Evolutionary conservation across 2,329 filamentous ascomycete genomes (phyloP), one percentile per base, ranked within the genome.

Genomic region (Nannizziopsis arthrosporioides): DNA sequence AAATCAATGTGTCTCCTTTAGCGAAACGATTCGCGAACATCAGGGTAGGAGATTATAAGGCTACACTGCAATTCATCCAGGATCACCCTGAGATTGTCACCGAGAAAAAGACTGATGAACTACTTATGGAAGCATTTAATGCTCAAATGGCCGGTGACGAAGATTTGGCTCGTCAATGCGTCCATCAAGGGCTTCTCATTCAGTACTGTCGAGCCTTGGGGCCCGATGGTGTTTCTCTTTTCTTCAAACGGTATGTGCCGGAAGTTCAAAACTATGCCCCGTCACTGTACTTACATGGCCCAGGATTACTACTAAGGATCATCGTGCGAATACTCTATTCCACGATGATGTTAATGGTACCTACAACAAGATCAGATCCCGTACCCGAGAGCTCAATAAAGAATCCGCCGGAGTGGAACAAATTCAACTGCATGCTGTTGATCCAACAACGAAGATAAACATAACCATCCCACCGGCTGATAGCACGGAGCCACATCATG

Each of bases 341-440:
- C 80, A 78, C 63, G 90, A 94, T 65, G 92, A 98, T 63, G 89
- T 98, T 39, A 83, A 87, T 60, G 81, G 82, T 35, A 96, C 89
- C 2, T 95, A 93, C 67, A 73, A 74, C 59, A 80, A 82, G 47
- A 96, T 98, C 65, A 81, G 80, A 59, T 81, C 74, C 19, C 80
- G 92, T 42, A 81, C 84, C 1, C 74, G 76, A 5, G 85, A 93
- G 65, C 82, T 94, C 54, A 73, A 72, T 36, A 77, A 77, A 53
- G 74, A 83, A 56, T 67, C 72, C 50, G 72, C 72, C 15, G 86
- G 83, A 15, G 84, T 94, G 8, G 92, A 98, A 70, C 90, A 95
- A 67, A 98, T 98, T 57, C 93, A 98, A 68, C 76, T 98, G 41
- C 92, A 98, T 63, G 90, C 92, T 11, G 89, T 98, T 9, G 88